Evolutionary conservation across 108 stramenopile genomes (phyloP).

Genomic region (Cyclostephanos invisitatus): DNA sequence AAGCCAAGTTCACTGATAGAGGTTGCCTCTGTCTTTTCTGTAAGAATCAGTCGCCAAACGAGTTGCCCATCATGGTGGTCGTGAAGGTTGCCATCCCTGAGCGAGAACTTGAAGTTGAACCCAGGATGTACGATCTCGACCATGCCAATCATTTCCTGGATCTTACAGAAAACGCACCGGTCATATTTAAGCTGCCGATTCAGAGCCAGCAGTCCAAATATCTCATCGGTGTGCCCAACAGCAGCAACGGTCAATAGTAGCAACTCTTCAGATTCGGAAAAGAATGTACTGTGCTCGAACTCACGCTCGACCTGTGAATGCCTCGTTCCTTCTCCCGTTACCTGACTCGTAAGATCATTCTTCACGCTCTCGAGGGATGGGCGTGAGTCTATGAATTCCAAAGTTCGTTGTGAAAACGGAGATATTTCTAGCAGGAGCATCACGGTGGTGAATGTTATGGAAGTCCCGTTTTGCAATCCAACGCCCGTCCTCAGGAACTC

Average conservation of each 20-base stretch:
- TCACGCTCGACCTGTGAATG: too few species aligned
- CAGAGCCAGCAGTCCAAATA: background rate
- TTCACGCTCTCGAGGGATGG: background rate
- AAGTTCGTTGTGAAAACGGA: background rate
- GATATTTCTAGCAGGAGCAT: background rate
- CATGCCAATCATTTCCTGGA: conserved; percentile 1
- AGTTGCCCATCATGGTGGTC: background rate
- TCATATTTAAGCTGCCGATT: background rate
- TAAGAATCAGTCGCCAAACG: background rate
- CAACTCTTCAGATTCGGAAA: background rate
- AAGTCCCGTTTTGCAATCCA: background rate
- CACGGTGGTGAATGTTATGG: background rate
- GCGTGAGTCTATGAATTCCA: background rate
- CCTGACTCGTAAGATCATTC: background rate
- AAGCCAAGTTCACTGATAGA: background rate
- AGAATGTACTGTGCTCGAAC: background rate
- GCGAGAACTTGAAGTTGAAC: background rate
- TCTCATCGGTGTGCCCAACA: background rate
- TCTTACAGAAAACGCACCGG: background rate
- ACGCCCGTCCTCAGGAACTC: background rate
- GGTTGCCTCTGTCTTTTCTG: background rate
- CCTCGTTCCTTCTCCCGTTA: background rate
- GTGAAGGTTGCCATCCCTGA: background rate
- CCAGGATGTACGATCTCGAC: background rate
- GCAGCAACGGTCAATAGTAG: background rate